A percentile compares a stretch with the other conserved stretches of the same genome.
These are phyloP conservation scores for Naganishia liquefaciens DNA, from an alignment of 1,284 basidiomycete species.

Conservation along the genomic window DNA sequence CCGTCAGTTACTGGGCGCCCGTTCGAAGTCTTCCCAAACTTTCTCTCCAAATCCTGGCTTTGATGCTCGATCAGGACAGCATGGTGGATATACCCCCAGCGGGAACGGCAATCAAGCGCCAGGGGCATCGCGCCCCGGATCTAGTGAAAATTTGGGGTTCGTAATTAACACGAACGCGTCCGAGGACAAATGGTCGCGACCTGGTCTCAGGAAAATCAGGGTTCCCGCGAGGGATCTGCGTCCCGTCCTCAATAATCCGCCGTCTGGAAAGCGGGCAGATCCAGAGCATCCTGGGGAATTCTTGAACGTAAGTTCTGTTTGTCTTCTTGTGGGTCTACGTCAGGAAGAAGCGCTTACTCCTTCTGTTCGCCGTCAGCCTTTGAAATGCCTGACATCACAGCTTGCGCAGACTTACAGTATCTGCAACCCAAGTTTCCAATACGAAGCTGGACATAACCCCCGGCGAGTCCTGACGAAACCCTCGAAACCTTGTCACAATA, in stretches of 20 bases:
- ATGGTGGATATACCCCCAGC: background rate
- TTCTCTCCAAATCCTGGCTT: slow-evolving; percentile 4
- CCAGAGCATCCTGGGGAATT: slow-evolving; percentile 47
- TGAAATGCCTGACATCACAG: slow-evolving; percentile 81
- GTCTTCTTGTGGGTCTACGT: background rate
- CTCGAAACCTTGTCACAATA: slow-evolving; percentile 87
- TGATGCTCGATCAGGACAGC: background rate
- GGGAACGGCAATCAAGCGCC: background rate
- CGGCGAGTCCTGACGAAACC: slow-evolving; percentile 92
- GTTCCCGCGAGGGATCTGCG: slow-evolving; percentile 44
- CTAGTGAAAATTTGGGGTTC: slow-evolving; percentile 1
- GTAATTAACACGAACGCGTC: background rate
- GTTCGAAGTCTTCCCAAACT: slow-evolving; percentile 21
- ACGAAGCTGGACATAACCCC: slow-evolving; percentile 89
- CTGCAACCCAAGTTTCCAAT: slow-evolving; percentile 88
- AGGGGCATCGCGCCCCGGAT: background rate
- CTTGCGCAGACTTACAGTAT: slow-evolving; percentile 86
- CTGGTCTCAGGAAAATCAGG: slow-evolving; percentile 47
- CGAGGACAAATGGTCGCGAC: slow-evolving; percentile 29
- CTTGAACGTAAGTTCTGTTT: slow-evolving; percentile 50
- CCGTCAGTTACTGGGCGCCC: slow-evolving; percentile 1
- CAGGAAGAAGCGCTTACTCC: slow-evolving; percentile 4
- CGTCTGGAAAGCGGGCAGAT: slow-evolving; percentile 48
- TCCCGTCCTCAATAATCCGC: slow-evolving; percentile 42
- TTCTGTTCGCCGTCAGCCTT: slow-evolving; percentile 60